These are phyloP conservation scores for Lablab purpureus DNA, from an alignment of 306 rosid genomes.

Conservation along the genomic window DNA sequence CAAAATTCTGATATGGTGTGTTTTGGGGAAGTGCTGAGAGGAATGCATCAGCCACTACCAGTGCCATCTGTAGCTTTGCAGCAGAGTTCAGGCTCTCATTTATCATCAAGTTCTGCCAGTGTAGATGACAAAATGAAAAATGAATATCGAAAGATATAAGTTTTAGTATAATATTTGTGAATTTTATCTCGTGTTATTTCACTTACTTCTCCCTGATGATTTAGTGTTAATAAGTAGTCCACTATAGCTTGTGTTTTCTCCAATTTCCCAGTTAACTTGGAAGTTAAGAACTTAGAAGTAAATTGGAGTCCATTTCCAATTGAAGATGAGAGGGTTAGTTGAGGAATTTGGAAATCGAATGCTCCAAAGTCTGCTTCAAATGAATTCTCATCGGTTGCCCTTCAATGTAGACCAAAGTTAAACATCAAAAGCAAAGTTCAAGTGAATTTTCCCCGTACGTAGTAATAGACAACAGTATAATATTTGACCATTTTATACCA, in stretches of 20 bases:
- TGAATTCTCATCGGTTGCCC: constrained; percentile 87
- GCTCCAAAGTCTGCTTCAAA: constrained; percentile 91
- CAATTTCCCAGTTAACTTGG: constrained; percentile 61
- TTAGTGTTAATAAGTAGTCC: constrained; percentile 73
- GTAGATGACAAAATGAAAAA: constrained; percentile 16
- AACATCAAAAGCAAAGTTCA: constrained; percentile 14
- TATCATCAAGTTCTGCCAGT: constrained; percentile 73
- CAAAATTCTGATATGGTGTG: constrained; percentile 67
- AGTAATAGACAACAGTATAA: neutral
- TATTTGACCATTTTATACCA: neutral
- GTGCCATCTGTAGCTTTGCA: constrained; percentile 74
- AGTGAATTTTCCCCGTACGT: neutral
- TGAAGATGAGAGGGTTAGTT: constrained; percentile 73
- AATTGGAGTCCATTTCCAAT: constrained; percentile 79
- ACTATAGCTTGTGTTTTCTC: constrained; percentile 76
- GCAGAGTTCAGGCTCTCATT: constrained; percentile 67
- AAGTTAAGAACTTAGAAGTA: constrained; percentile 67
- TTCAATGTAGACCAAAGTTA: constrained; percentile 43
- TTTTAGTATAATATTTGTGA: neutral
- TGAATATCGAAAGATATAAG: neutral
- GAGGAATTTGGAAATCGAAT: constrained; percentile 68
- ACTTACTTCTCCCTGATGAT: constrained; percentile 77
- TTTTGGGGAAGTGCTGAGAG: constrained; percentile 64
- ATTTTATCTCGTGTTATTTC: constrained; percentile 24
- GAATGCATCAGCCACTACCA: constrained; percentile 70